Conservation (phyloP, 2,329 filamentous ascomycete species). For the Colletotrichum magnum region DNA sequence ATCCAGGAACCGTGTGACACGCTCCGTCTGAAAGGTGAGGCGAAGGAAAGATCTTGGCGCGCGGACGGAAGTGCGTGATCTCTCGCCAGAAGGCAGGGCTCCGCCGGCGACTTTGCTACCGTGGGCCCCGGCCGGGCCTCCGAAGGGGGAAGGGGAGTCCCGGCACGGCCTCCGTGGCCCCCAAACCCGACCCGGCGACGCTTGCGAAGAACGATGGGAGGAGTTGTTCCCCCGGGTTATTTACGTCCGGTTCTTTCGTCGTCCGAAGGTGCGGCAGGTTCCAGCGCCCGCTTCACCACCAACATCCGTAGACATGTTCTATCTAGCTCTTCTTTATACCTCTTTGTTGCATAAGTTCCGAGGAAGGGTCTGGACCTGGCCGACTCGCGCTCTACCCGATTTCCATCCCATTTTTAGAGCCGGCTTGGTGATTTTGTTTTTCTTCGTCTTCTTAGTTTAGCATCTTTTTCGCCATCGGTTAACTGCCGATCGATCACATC, state of each 20-base stretch:
- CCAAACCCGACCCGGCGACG: neutral
- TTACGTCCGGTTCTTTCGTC: neutral
- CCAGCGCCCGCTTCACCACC: neutral
- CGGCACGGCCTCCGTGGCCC: neutral
- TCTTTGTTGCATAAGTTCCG: neutral
- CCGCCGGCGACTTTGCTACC: conserved; percentile 2
- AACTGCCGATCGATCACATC: no score
- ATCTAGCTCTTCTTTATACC: neutral
- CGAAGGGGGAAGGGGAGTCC: neutral
- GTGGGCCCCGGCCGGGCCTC: neutral
- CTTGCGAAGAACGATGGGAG: neutral
- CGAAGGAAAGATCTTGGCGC: neutral
- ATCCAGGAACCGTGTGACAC: no score
- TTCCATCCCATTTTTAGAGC: neutral
- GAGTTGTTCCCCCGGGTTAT: no score
- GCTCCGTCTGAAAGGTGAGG: no score
- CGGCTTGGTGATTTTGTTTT: no score
- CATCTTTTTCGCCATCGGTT: no score
- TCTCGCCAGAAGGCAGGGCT: neutral
- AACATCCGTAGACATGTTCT: neutral
- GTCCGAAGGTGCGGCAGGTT: neutral
- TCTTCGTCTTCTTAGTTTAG: no score
- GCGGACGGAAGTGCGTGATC: neutral
- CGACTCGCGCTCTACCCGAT: neutral
- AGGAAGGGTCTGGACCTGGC: neutral